phyloP scores from a whole-genome alignment of 768 basidiomycete species.

The Lactifluus volemus region DNA sequence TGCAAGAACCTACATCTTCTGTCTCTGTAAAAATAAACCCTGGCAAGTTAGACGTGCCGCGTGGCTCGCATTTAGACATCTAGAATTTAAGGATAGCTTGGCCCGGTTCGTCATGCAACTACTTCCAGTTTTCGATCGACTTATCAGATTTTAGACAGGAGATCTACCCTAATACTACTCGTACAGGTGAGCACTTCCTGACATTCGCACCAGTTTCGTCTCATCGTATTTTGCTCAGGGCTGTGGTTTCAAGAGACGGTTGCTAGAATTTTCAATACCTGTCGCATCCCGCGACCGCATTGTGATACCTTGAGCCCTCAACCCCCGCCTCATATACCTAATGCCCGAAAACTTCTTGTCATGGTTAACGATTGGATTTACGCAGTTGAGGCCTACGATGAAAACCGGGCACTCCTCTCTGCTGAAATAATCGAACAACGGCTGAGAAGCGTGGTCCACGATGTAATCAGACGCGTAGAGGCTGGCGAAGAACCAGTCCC shows the following conservation, averaged over 20 bases:
- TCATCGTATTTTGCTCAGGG: slow-evolving; percentile 25
- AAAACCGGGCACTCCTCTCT: slow-evolving; percentile 26
- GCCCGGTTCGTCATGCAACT: slow-evolving; percentile 40
- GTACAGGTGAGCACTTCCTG: slow-evolving; percentile 43
- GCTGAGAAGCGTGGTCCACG: slow-evolving; percentile 39
- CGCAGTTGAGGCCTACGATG: slow-evolving; percentile 55
- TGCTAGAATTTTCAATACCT: slow-evolving; percentile 64
- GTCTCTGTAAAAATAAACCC: slow-evolving; percentile 37
- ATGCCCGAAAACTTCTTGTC: slow-evolving; percentile 54
- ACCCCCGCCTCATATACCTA: slow-evolving; percentile 36
- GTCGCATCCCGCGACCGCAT: slow-evolving; percentile 57
- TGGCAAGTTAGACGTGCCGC: slow-evolving; percentile 86
- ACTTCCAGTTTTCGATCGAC: neutral
- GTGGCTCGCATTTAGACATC: slow-evolving; percentile 63
- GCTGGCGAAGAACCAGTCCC: slow-evolving; percentile 49
- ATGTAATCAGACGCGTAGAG: slow-evolving; percentile 45
- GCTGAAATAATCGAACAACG: slow-evolving; percentile 37
- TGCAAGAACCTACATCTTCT: slow-evolving; percentile 20
- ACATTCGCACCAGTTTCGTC: neutral
- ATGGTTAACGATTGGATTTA: slow-evolving; percentile 77
- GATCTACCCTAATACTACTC: slow-evolving; percentile 59
- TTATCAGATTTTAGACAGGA: slow-evolving; percentile 43
- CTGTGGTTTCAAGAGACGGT: slow-evolving; percentile 56
- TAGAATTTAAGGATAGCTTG: slow-evolving; percentile 64
- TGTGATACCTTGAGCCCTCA: slow-evolving; percentile 56